Evolutionary conservation across 495 filamentous ascomycete genomes (phyloP).

Genomic region (Penicillium odoratum): DNA sequence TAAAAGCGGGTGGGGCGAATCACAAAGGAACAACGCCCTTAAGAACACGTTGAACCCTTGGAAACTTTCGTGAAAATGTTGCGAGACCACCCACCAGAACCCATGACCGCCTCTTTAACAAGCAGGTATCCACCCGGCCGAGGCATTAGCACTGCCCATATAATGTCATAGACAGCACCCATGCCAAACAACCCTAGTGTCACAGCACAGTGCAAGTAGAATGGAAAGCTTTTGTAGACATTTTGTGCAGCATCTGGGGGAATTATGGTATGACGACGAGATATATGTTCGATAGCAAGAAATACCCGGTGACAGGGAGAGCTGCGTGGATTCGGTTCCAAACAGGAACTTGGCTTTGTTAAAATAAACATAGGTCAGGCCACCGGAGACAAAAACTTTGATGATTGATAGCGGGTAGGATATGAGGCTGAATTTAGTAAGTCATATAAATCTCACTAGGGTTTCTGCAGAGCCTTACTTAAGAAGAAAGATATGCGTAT

Average conservation of each 20-base stretch:
- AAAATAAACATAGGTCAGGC: constrained; percentile 58
- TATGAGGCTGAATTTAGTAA: constrained; percentile 48
- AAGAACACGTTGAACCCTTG: not conserved
- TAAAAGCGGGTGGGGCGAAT: not conserved
- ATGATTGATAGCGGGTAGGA: constrained; percentile 62
- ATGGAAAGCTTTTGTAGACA: constrained; percentile 63
- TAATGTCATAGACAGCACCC: constrained; percentile 56
- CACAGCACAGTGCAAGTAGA: constrained; percentile 61
- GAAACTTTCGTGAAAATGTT: constrained; percentile 39
- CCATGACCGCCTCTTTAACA: constrained; percentile 57
- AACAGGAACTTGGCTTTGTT: constrained; percentile 42
- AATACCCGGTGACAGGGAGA: constrained; percentile 52
- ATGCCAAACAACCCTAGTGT: constrained; percentile 56
- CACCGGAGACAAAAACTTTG: constrained; percentile 58
- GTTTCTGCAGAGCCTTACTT: constrained; percentile 40
- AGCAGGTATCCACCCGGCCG: constrained; percentile 54
- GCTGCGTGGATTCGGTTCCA: constrained; percentile 37
- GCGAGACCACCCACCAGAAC: constrained; percentile 55
- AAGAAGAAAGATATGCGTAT: constrained; percentile 64
- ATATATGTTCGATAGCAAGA: constrained; percentile 58
- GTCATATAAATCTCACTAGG: not conserved
- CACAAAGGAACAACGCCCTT: not conserved
- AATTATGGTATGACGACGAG: constrained; percentile 64
- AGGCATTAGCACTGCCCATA: constrained; percentile 58
- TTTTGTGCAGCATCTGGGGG: constrained; percentile 58